Evolutionary conservation across 306 rosid species (phyloP).

Genomic region (Adenanthera pavonina): DNA sequence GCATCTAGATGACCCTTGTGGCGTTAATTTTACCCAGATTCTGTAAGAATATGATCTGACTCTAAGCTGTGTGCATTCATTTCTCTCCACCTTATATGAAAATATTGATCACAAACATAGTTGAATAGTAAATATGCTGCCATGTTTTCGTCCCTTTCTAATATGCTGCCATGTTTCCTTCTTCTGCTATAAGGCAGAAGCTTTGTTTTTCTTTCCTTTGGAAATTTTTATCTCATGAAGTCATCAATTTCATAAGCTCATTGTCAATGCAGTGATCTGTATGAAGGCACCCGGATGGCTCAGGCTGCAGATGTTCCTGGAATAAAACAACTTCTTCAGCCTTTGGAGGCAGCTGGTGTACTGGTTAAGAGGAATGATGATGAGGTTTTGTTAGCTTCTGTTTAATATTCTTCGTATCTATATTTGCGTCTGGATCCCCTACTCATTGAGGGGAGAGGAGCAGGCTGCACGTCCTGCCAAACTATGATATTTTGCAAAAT

Average conservation of each 20-base stretch:
- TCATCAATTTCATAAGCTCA: conserved; percentile 36
- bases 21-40: conserved; percentile 11
- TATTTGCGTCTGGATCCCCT: too few relatives aligned
- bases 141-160: too few relatives aligned
- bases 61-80: conserved; percentile 32
- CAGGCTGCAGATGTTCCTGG: conserved; percentile 65
- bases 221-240: background rate
- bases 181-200: too few relatives aligned
- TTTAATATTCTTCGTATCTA: background rate
- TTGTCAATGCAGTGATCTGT: conserved; percentile 69
- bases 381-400: conserved; percentile 58
- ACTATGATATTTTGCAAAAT: too few relatives aligned
- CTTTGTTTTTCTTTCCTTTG: background rate
- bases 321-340: conserved; percentile 75
- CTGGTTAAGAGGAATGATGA: conserved; percentile 82
- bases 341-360: conserved; percentile 77
- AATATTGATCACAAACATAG: conserved; percentile 4
- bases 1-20: conserved; percentile 26
- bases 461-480: too few relatives aligned
- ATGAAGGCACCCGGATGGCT: conserved; percentile 97
- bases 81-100: conserved; percentile 1
- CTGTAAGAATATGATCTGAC: conserved; percentile 25
- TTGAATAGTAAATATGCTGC: background rate
- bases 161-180: too few relatives aligned
- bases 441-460: too few relatives aligned